Evolutionary conservation across 352 stramenopile genomes (phyloP).

Genomic region (Hyaloperonospora brassicae): DNA sequence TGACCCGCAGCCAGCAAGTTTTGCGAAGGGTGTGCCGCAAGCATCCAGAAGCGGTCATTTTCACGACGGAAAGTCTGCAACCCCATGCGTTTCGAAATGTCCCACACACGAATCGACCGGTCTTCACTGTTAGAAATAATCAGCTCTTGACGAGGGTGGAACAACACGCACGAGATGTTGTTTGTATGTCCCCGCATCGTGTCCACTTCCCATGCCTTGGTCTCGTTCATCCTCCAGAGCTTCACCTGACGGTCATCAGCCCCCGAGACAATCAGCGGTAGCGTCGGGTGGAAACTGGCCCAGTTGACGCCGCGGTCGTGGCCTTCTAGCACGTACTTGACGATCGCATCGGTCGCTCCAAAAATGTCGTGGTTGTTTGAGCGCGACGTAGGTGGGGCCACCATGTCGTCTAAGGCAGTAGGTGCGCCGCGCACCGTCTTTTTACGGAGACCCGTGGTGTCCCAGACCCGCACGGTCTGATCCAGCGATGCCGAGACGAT

Average conservation of each 20-base stretch:
- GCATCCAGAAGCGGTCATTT: slow-evolving; percentile 99
- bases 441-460: slow-evolving; percentile 98
- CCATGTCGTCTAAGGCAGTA: slow-evolving; percentile 66
- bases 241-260: slow-evolving; percentile 99
- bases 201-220: slow-evolving; percentile 99
- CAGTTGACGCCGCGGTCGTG: slow-evolving; percentile 99
- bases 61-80: slow-evolving; percentile 98
- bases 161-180: slow-evolving; percentile 99
- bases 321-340: slow-evolving; percentile 99
- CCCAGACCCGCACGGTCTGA: slow-evolving; percentile 98
- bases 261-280: slow-evolving; percentile 96
- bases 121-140: slow-evolving; percentile 99
- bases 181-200: slow-evolving; percentile 99
- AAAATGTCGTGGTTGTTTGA: slow-evolving; percentile 93
- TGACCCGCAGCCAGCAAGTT: slow-evolving; percentile 98
- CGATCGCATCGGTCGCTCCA: slow-evolving; percentile 96
- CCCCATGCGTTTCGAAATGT: slow-evolving; percentile 97
- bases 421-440: slow-evolving; percentile 93
- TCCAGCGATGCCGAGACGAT: slow-evolving; percentile 98
- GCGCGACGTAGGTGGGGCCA: slow-evolving; percentile 32
- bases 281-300: slow-evolving; percentile 97
- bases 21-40: slow-evolving; percentile 91
- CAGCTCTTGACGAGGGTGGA: slow-evolving; percentile 98
- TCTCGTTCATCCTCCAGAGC: slow-evolving; percentile 99
- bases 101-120: slow-evolving; percentile 98